These are phyloP conservation scores for Scheffersomyces amazonensis DNA, from an alignment of 805 yeast species.

Conservation along the genomic window DNA sequence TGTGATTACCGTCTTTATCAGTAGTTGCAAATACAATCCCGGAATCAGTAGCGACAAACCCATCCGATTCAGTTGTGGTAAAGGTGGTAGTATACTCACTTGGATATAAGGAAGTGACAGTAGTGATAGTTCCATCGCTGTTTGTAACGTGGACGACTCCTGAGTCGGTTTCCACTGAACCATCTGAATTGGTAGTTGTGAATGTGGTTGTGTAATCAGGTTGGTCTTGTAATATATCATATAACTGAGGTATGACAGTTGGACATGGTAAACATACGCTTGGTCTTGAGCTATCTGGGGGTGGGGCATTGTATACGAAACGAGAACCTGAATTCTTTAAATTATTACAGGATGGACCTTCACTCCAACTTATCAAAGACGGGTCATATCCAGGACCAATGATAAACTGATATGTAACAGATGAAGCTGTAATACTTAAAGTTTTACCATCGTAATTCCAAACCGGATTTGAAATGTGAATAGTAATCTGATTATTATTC, in stretches of 20 bases:
- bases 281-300: neutral
- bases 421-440: too few species aligned
- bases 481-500: too few species aligned
- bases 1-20: constrained; percentile 5
- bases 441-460: too few species aligned
- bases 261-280: too few species aligned
- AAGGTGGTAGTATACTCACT: constrained; percentile 13
- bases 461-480: too few species aligned
- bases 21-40: constrained; percentile 14
- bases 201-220: constrained; percentile 6
- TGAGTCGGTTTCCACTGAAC: constrained; percentile 11
- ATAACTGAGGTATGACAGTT: too few species aligned
- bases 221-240: too few species aligned
- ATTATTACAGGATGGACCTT: neutral
- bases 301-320: neutral
- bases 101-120: constrained; percentile 9
- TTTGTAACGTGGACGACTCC: constrained; percentile 14
- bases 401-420: too few species aligned
- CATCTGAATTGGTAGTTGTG: constrained; percentile 10
- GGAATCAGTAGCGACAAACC: constrained; percentile 11
- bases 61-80: constrained; percentile 10
- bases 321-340: neutral
- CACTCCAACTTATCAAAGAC: too few species aligned
- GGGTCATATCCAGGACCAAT: too few species aligned
- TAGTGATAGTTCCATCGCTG: constrained; percentile 12